These are phyloP conservation scores for Pleurotus tuber-regium DNA, from an alignment of 768 basidiomycete species.

Conservation along the genomic window DNA sequence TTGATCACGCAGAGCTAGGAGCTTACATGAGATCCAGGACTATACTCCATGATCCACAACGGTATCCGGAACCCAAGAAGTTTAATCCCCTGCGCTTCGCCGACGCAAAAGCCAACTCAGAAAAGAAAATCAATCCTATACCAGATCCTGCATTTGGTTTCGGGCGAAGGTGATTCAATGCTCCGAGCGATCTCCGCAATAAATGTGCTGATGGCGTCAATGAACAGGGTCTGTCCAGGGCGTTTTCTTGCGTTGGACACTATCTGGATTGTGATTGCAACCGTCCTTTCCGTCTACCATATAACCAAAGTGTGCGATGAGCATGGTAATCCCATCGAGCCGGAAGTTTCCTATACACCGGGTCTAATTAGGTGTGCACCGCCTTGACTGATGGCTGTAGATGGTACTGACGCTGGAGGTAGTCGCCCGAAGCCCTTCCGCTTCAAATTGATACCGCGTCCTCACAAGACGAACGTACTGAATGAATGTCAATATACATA, in stretches of 20 bases:
- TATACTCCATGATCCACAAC: constrained; percentile 4
- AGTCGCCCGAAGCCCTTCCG: constrained; percentile 42
- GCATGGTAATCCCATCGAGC: constrained; percentile 32
- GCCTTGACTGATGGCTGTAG: no score
- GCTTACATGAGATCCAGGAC: neutral
- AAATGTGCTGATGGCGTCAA: neutral
- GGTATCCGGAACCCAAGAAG: constrained; percentile 5
- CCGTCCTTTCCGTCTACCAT: constrained; percentile 35
- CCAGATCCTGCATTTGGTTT: constrained; percentile 7
- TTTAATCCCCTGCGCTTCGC: constrained; percentile 5
- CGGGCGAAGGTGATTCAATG: constrained; percentile 3
- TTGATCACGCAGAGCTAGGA: neutral
- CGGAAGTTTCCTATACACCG: constrained; percentile 32
- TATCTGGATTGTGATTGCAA: constrained; percentile 41
- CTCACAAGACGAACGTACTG: constrained; percentile 2
- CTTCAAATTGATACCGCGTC: constrained; percentile 34
- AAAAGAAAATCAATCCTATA: constrained; percentile 5
- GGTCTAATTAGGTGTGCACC: constrained; percentile 31
- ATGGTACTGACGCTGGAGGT: neutral
- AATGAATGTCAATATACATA: no score
- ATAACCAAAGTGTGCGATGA: constrained; percentile 37
- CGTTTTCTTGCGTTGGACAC: constrained; percentile 42
- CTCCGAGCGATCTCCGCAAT: neutral
- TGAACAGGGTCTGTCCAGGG: constrained; percentile 41
- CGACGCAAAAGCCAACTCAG: constrained; percentile 4